Evolutionary conservation across 1,284 basidiomycete species (phyloP), one percentile per base, ranked within the genome.

Genomic region (Cryptococcus sp.): DNA sequence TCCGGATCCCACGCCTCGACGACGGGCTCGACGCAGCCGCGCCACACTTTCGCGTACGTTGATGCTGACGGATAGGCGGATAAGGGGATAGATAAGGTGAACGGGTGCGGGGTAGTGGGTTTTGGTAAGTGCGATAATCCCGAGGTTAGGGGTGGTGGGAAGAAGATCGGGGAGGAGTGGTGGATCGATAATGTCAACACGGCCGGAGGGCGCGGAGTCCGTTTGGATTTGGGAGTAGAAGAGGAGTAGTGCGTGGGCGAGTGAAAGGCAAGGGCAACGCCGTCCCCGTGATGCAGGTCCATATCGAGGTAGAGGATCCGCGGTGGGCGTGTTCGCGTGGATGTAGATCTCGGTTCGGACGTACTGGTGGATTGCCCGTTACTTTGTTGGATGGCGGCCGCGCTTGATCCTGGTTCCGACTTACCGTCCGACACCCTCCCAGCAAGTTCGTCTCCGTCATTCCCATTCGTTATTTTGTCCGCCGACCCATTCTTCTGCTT

Each of bases 221-320:
- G 45, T 47, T 42, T 16, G 7, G 40, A 8, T 6, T 42, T 16
- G 7, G 59, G 55, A 10, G 49, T 16, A 7, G 55, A 51, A 35
- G 50, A 19, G 13, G 66, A 62, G 42, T 63, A 66, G 38, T 60
- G 53, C 5, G 58, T 60, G 8, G 67, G 73, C 40, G 69, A 73
- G 58, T 81, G 79, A 72, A 94, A 94, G 0, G 90, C 89, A 23
- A 86, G 83, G 0, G 88, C 88, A 38, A 94, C 91, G 0, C 87
- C 93, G 69, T 97, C 93, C 5, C 89, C 76, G 52, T 72, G 93
- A 75, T 97, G 94, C 2, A 97, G 81, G 74, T 97, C 93, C 16
- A 97, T 79, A 73, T 97, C 93, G 50, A 97, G 82, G 77, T 96
- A 96, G 84, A 95, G 85, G 22, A 93, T 82, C 2, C 88, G 84